Base-by-base conservation (phyloP, 495 filamentous ascomycete species). In the Penicillium atrosanguineum region DNA sequence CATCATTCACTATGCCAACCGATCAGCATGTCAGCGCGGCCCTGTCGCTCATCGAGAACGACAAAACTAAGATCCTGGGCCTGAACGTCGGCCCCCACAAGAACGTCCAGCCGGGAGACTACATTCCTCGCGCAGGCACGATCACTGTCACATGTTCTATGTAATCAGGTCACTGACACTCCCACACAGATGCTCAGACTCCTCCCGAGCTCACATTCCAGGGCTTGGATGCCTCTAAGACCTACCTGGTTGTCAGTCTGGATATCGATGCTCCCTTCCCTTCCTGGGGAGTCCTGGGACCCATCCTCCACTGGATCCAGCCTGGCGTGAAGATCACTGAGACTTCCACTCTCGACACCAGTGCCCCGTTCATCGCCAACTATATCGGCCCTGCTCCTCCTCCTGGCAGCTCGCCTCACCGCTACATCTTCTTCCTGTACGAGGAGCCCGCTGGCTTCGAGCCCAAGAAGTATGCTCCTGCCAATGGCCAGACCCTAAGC, bases 391-490 rank as follows among this genome's bases (percentile, higher is more conserved):
- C 82, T 20, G 73, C 61, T 19, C 81, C 81, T 12, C 82, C 82
- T 12, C 71, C 70, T 15, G 57, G 64, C 15, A 79, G 79, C 50
- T 51, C 69, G 4, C 79, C 80, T 0, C 81, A 84, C 61, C 79
- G 82, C 7, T 84, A 85, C 57, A 48, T 75, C 12, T 83, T 83
- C 59, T 64, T 84, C 59, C 57, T 84, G 23, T 84, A 79, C 57
- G 77, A 82, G 64, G 75, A 84, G 67, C 82, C 82, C 0, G 68
- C 59, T 38, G 72, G 60, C 4, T 74, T 84, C 28, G 69, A 77
- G 25, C 66, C 40, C n/a, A 61, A 65, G 50, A 72, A 71, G 44
- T 69, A 76, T 60, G 63, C 74, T 31, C 71, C 79, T 55, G 56
- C 70, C 18, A 56, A 67, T 26, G 79, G 71, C 2, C 64, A 74